Percentiles rank a stretch among this genome's conserved stretches.
Conservation (phyloP, 192 early-diverging fungal genomes). For the Backusella psychrophila region DNA sequence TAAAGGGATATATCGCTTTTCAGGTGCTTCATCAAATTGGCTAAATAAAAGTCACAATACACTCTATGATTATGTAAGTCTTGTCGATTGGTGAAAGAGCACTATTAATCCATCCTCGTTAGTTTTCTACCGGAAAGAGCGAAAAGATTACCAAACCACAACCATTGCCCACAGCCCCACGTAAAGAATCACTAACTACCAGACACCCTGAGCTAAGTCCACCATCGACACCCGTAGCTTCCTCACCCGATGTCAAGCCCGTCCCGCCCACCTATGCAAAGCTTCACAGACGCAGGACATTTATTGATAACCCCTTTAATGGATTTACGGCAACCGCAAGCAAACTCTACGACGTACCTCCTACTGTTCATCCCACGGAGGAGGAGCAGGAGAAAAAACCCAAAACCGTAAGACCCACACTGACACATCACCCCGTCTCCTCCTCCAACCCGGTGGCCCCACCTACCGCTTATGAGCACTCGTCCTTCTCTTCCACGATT, state of each 20-base stretch:
- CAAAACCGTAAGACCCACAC: neutral
- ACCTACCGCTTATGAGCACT: constrained; percentile 28
- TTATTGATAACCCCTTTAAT: constrained; percentile 58
- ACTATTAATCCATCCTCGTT: neutral
- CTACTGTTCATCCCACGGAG: constrained; percentile 31
- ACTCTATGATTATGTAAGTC: constrained; percentile 8
- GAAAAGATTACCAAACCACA: neutral
- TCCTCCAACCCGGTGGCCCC: neutral
- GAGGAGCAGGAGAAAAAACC: neutral
- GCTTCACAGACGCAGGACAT: constrained; percentile 45
- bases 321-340: constrained; percentile 42
- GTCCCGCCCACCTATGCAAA: neutral
- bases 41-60: neutral
- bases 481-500: constrained; percentile 42
- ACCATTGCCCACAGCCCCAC: constrained; percentile 19
- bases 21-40: neutral
- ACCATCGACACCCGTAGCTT: neutral
- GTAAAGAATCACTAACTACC: neutral
- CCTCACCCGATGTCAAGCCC: neutral
- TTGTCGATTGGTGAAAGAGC: neutral
- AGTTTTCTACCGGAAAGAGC: neutral
- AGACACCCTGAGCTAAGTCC: constrained; percentile 10
- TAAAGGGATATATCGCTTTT: constrained; percentile 37
- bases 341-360: constrained; percentile 30
- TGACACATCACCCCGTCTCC: neutral